Percentiles rank a stretch among this genome's conserved stretches.
phyloP scores from a whole-genome alignment of 2,329 filamentous ascomycete species.

The Emmonsiellopsis sp. region DNA sequence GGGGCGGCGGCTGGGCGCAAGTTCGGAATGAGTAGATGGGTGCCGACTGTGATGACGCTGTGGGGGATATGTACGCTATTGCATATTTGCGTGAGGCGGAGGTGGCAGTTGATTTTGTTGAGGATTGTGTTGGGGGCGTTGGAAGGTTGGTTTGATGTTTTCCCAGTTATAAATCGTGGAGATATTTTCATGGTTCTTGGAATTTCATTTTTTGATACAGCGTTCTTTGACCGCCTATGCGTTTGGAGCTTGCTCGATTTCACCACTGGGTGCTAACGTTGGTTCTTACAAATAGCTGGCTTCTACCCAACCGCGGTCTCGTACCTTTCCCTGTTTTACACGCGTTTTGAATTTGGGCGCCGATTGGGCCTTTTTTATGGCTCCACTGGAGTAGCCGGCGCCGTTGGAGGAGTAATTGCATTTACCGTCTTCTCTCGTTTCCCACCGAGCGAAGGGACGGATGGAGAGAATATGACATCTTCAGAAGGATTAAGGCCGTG shows the following conservation, averaged over 20 bases:
- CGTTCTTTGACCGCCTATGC: no score
- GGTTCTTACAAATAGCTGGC: constrained; percentile 32
- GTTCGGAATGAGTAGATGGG: constrained; percentile 43
- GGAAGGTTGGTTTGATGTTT: constrained; percentile 27
- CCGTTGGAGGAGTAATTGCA: constrained; percentile 47
- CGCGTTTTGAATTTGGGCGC: constrained; percentile 47
- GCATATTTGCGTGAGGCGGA: constrained; percentile 38
- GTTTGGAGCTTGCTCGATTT: not conserved
- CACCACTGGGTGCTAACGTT: constrained; percentile 1
- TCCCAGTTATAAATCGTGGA: not conserved
- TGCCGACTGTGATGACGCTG: constrained; percentile 49
- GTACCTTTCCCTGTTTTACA: constrained; percentile 53
- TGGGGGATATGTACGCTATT: constrained; percentile 44
- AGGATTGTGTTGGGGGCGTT: constrained; percentile 39
- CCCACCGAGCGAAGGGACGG: constrained; percentile 7
- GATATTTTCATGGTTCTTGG: not conserved
- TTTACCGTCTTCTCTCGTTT: constrained; percentile 39
- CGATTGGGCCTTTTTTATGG: constrained; percentile 50
- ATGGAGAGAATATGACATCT: constrained; percentile 25
- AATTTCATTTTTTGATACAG: no score
- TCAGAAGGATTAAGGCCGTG: constrained; percentile 35
- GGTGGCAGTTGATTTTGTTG: constrained; percentile 40
- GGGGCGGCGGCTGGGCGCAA: constrained; percentile 38
- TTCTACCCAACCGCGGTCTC: constrained; percentile 52
- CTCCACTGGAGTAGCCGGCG: constrained; percentile 48